These are phyloP conservation scores for Mucor racemosus DNA, from an alignment of 371 early-diverging fungal species.

Conservation along the genomic window DNA sequence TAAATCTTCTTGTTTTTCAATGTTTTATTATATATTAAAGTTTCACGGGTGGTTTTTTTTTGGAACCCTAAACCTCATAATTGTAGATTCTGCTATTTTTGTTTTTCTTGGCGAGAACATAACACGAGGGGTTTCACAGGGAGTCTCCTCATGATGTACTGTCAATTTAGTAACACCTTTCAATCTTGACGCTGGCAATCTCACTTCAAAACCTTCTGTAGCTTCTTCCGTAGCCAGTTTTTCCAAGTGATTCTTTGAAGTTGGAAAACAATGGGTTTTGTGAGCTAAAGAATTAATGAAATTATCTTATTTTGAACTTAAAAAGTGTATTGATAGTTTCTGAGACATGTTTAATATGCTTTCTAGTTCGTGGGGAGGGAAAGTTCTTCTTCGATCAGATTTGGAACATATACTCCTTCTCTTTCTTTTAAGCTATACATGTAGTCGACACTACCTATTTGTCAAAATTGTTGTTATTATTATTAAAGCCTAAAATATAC, in stretches of 20 bases:
- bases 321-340: conserved; percentile 26
- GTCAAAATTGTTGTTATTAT: conserved; percentile 13
- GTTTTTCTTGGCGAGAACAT: conserved; percentile 24
- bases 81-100: no score
- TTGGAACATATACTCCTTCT: conserved; percentile 23
- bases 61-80: no score
- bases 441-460: conserved; percentile 23
- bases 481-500: conserved; percentile 15
- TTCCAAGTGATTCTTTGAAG: conserved; percentile 25
- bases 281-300: conserved; percentile 15
- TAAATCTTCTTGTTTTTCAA: no score
- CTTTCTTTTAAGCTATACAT: conserved; percentile 23
- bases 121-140: conserved; percentile 21
- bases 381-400: conserved; percentile 15
- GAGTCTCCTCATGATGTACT: conserved; percentile 21
- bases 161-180: conserved; percentile 20
- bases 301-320: conserved; percentile 23
- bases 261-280: conserved; percentile 23
- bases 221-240: conserved; percentile 22
- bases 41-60: no score
- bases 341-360: conserved; percentile 12
- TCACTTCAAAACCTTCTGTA: conserved; percentile 20
- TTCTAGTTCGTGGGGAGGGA: conserved; percentile 15
- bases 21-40: no score
- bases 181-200: conserved; percentile 20